A percentile compares a stretch with the other conserved stretches of the same genome.
Evolutionary conservation across 2,329 filamentous ascomycete genomes (phyloP).

Genomic region (Madurella fahalii): DNA sequence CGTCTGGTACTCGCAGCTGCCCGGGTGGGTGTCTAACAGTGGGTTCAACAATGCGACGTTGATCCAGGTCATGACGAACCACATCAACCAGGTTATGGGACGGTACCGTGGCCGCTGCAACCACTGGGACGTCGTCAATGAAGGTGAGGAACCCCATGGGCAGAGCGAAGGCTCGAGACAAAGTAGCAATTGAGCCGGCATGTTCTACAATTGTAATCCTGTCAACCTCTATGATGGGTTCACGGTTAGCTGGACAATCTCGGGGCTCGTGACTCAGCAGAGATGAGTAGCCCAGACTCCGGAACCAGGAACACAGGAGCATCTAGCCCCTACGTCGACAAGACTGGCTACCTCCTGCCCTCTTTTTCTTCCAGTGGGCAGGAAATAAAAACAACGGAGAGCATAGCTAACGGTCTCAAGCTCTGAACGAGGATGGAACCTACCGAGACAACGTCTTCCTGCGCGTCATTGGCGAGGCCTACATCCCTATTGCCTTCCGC

Average conservation of each 20-base stretch:
- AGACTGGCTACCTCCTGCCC: too few species aligned
- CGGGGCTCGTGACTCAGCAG: too few species aligned
- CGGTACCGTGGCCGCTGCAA: constrained; percentile 48
- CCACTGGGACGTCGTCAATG: constrained; percentile 55
- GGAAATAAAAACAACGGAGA: neutral
- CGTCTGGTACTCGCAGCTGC: constrained; percentile 45
- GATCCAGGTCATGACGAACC: constrained; percentile 46
- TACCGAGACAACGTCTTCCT: constrained; percentile 46
- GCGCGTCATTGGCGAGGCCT: constrained; percentile 45
- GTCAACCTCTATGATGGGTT: too few species aligned
- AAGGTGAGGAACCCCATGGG: constrained; percentile 27
- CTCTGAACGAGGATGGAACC: constrained; percentile 50
- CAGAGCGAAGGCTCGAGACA: too few species aligned
- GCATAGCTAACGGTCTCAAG: constrained; percentile 23
- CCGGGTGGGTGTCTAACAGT: constrained; percentile 50
- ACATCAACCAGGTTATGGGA: constrained; percentile 44
- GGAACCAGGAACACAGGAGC: too few species aligned
- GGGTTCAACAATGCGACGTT: constrained; percentile 47
- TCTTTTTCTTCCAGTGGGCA: too few species aligned
- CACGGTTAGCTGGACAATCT: too few species aligned
- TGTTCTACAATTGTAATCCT: too few species aligned
- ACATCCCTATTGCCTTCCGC: constrained; percentile 48
- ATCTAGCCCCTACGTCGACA: too few species aligned
- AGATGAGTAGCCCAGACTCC: too few species aligned
- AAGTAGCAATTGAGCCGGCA: too few species aligned